Conservation (phyloP, 2,329 filamentous ascomycete species). For the Trichoderma koningiopsis region DNA sequence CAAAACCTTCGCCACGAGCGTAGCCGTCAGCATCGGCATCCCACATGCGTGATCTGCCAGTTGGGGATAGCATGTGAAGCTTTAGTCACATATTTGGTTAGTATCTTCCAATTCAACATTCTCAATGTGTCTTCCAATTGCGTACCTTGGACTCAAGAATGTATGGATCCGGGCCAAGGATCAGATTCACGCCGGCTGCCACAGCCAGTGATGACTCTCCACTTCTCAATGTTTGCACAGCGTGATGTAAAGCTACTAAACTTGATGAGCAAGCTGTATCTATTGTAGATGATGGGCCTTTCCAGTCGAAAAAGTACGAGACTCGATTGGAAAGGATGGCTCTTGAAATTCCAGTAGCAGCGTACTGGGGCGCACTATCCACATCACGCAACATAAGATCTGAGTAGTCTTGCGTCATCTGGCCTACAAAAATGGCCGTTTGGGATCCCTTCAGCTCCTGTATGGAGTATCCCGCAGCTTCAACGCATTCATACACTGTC, state of each 20-base stretch:
- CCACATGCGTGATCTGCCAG: background rate
- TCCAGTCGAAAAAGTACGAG: slow-evolving; percentile 49
- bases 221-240: slow-evolving; percentile 33
- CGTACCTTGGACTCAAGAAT: slow-evolving; percentile 21
- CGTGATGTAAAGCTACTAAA: slow-evolving; percentile 49
- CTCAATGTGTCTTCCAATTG: too few species aligned
- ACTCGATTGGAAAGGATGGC: slow-evolving; percentile 49
- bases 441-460: slow-evolving; percentile 32
- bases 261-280: slow-evolving; percentile 56
- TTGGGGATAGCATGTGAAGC: background rate
- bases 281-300: slow-evolving; percentile 50
- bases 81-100: too few species aligned
- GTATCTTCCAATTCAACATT: too few species aligned
- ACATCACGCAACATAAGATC: slow-evolving; percentile 36
- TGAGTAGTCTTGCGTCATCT: slow-evolving; percentile 41
- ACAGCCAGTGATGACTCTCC: slow-evolving; percentile 29
- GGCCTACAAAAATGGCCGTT: slow-evolving; percentile 43
- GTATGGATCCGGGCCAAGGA: slow-evolving; percentile 47
- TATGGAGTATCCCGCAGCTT: slow-evolving; percentile 37
- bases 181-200: slow-evolving; percentile 56
- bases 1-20: background rate
- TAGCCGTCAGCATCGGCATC: background rate
- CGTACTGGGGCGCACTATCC: slow-evolving; percentile 41
- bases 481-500: slow-evolving; percentile 44
- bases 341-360: slow-evolving; percentile 46